These are phyloP conservation scores for Phytopythium sindhum DNA, from an alignment of 352 stramenopile genomes.

Conservation along the genomic window DNA sequence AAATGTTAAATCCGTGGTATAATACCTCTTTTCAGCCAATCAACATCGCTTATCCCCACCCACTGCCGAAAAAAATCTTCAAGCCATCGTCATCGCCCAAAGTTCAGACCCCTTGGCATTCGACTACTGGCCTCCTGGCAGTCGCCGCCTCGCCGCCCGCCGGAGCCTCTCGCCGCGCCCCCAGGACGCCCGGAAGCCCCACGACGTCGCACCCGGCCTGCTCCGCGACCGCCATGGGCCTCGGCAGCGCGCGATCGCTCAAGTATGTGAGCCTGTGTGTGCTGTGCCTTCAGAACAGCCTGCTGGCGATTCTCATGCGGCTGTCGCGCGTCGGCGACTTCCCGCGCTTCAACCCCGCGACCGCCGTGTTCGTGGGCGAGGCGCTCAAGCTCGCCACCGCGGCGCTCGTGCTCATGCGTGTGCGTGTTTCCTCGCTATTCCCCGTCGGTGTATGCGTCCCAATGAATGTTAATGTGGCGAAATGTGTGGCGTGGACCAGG, in stretches of 20 bases:
- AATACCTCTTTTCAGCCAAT: conserved; percentile 2
- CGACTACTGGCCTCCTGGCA: neutral
- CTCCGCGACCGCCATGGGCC: conserved; percentile 15
- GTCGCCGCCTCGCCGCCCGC: neutral
- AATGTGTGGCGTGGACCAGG: neutral
- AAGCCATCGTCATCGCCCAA: neutral
- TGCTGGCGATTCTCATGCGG: conserved; percentile 76
- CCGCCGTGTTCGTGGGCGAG: conserved; percentile 70
- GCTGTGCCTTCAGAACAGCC: conserved; percentile 80
- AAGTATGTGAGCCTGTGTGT: conserved; percentile 77
- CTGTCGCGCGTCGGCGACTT: conserved; percentile 71
- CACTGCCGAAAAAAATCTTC: conserved; percentile 3
- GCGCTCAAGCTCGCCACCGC: conserved; percentile 63
- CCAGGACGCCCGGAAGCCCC: neutral
- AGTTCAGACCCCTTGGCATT: neutral
- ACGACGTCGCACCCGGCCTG: neutral
- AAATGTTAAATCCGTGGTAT: neutral
- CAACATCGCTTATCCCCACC: neutral
- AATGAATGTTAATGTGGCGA: neutral
- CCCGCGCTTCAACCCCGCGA: conserved; percentile 71
- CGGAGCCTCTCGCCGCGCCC: conserved; percentile 10
- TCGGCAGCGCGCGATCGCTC: conserved; percentile 40
- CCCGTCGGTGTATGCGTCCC: neutral
- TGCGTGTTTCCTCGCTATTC: neutral
- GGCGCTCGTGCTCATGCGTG: conserved; percentile 35